These are phyloP conservation scores for Capsella rubella DNA, from an alignment of 441 rosid species.

Conservation along the genomic window DNA sequence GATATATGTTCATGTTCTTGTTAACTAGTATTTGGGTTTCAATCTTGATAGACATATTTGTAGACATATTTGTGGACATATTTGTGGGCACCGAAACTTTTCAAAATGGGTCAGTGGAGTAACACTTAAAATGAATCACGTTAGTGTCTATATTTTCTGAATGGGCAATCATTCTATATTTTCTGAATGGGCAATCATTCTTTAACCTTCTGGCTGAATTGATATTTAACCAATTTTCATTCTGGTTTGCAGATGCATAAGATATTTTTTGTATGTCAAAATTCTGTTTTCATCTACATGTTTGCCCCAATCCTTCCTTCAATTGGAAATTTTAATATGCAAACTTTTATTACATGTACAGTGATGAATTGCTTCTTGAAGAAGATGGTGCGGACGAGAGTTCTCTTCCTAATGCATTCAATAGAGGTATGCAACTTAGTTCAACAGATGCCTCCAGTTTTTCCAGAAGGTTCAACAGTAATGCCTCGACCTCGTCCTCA, in stretches of 20 bases:
- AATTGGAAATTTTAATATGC: constrained; percentile 22
- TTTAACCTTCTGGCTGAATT: not conserved
- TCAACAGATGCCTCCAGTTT: constrained; percentile 41
- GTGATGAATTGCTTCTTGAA: constrained; percentile 93
- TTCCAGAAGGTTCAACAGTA: constrained; percentile 56
- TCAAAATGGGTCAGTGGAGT: not conserved
- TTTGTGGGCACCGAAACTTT: constrained; percentile 9
- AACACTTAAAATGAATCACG: not conserved
- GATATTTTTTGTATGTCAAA: constrained; percentile 8
- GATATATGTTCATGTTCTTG: constrained; percentile 15
- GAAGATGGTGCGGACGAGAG: constrained; percentile 78
- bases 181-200: constrained; percentile 7
- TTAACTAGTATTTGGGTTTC: constrained; percentile 24
- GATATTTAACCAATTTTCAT: constrained; percentile 1
- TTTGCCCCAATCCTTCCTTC: constrained; percentile 3
- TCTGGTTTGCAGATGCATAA: constrained; percentile 15
- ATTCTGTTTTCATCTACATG: not conserved
- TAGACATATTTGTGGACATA: too few species aligned
- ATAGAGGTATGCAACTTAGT: constrained; percentile 74
- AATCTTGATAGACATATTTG: not conserved
- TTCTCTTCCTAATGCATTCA: constrained; percentile 65
- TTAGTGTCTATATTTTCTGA: constrained; percentile 21
- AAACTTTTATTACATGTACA: constrained; percentile 47
- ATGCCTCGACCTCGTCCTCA: constrained; percentile 58
- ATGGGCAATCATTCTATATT: constrained; percentile 12